Conservation (phyloP, 345 rosid species). For the Linum usitatissimum region DNA sequence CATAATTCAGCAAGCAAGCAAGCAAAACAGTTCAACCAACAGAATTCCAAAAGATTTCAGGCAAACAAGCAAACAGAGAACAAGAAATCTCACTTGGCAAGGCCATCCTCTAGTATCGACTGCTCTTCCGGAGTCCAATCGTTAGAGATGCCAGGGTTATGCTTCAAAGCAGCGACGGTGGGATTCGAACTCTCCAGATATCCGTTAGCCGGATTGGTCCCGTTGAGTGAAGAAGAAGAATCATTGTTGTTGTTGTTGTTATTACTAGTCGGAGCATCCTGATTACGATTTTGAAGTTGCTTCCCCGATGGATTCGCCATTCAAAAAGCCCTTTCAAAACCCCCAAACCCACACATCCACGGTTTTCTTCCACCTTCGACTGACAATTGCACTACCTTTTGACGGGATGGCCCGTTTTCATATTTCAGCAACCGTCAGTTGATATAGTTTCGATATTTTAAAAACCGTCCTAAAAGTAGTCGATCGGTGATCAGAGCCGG, state of each 20-base stretch:
- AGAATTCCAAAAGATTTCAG: neutral
- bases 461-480: no score
- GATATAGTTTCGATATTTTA: no score
- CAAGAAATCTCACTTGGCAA: constrained; percentile 28
- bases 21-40: no score
- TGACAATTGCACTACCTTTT: no score
- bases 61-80: neutral
- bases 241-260: constrained; percentile 12
- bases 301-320: constrained; percentile 54
- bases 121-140: constrained; percentile 55
- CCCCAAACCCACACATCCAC: neutral
- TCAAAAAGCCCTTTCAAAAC: neutral
- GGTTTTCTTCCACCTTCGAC: no score
- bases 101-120: constrained; percentile 37
- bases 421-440: no score
- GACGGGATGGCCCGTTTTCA: no score
- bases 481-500: no score
- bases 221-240: constrained; percentile 29
- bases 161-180: constrained; percentile 29
- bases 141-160: constrained; percentile 50
- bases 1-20: neutral
- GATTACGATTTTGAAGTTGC: constrained; percentile 23
- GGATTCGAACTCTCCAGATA: constrained; percentile 14
- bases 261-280: constrained; percentile 12
- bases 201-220: constrained; percentile 18